A percentile compares a stretch with the other conserved stretches of the same genome.
phyloP scores from a whole-genome alignment of 1,139 yeast species.

The Candida glucosophila region DNA sequence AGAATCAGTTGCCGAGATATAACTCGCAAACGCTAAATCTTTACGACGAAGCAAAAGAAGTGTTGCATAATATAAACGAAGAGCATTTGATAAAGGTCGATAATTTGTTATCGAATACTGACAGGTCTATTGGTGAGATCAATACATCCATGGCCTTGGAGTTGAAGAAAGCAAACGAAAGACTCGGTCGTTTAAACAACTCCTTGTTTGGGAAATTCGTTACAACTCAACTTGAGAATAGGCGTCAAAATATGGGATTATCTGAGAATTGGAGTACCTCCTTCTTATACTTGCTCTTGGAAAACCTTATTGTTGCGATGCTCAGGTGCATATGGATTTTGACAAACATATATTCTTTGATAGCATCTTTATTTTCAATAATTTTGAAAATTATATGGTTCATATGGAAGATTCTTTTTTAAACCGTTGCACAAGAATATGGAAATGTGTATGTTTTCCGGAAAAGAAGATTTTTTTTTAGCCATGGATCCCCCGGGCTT shows the following conservation, averaged over 20 bases:
- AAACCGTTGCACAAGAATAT: no score
- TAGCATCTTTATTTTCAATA: constrained; percentile 22
- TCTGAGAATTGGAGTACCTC: constrained; percentile 20
- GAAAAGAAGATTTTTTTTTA: no score
- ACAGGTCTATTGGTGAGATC: constrained; percentile 72
- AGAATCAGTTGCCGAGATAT: constrained; percentile 27
- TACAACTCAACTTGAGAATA: constrained; percentile 12
- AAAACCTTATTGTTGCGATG: constrained; percentile 46
- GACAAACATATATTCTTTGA: constrained; percentile 45
- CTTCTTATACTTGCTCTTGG: constrained; percentile 31
- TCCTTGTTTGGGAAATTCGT: constrained; percentile 24
- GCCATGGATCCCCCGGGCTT: no score
- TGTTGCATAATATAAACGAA: constrained; percentile 32
- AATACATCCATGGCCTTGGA: constrained; percentile 74
- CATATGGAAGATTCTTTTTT: constrained; percentile 1
- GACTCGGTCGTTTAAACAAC: constrained; percentile 47
- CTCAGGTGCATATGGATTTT: constrained; percentile 67
- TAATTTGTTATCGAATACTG: constrained; percentile 58
- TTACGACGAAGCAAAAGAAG: constrained; percentile 27
- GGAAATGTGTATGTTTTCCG: no score
- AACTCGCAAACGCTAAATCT: constrained; percentile 26
- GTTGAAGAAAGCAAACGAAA: constrained; percentile 60
- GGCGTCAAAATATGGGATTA: constrained; percentile 13
- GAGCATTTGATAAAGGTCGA: constrained; percentile 49
- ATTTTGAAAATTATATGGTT: constrained; percentile 25